Base-by-base conservation (phyloP, 768 basidiomycete species). In the Nidularia sp. region DNA sequence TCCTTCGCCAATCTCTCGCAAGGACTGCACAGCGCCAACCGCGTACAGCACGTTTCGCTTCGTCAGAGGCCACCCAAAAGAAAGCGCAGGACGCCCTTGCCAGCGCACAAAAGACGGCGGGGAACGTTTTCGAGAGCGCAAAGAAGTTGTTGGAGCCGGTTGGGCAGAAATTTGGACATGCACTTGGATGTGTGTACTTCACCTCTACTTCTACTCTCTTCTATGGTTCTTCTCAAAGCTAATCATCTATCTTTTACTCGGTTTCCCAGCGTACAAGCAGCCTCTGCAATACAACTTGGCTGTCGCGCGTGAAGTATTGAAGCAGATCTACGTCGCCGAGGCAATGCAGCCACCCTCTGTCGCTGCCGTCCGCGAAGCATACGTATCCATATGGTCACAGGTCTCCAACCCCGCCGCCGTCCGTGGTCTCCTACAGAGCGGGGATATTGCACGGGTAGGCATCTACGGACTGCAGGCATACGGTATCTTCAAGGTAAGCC, bases 381-480 rank as follows among this genome's bases (percentile, higher is more conserved):
- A 92, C 66, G 66, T 75, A 43, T 78, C 81, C 34, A 65, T 94
- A 42, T 89, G 82, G 80, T 61, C 73, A 15, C 83, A 84, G 46
- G 83, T 83, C 13, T 73, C 68, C 49, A 81, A 78, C 64, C 66
- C 73, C 0, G 70, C 71, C 22, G 89, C 84, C 67, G 85, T 85
- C 81, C 77, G 83, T 8, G 73, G 80, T 53, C 65, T 85, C 10
- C 61, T 80, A 10, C 66, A 72, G 59, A 83, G 73, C 46, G 90
- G 91, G 5, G 84, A 90, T 60, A 79, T 84, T 69, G 77, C 76
- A 5, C 77, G 78, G 59, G 74, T 92, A 25, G 83, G 83, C 7
- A 66, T 92, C 13, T 91, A 93, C 63, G 90, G 81, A 6, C 62
- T 92, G 22, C 91, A 96, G 71, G 93, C 90, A 33, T 96, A 94